Evolutionary conservation across 129 eudicot species (phyloP).

Genomic region (Gnaphalium uliginosum): DNA sequence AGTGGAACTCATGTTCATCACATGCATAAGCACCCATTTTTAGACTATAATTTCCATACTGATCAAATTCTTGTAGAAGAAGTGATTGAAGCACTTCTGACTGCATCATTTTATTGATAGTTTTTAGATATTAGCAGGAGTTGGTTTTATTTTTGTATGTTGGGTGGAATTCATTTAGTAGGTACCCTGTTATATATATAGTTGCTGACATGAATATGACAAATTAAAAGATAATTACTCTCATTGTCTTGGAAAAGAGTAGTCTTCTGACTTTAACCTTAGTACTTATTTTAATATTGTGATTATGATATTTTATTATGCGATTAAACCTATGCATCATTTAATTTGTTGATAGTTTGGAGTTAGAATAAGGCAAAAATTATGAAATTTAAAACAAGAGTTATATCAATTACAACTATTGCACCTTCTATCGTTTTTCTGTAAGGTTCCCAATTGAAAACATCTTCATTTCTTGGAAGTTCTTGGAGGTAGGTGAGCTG

Average conservation of each 20-base stretch:
- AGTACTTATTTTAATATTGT: too few species aligned
- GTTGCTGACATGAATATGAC: neutral
- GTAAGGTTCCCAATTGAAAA: constrained; percentile 35
- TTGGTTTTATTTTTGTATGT: neutral
- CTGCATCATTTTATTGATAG: neutral
- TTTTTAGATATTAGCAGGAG: neutral
- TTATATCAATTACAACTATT: constrained; percentile 24
- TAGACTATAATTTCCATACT: neutral
- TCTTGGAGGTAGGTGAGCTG: constrained; percentile 27
- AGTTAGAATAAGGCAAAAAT: constrained; percentile 33
- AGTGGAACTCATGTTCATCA: neutral
- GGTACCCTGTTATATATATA: neutral
- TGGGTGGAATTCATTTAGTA: neutral
- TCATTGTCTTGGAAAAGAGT: neutral
- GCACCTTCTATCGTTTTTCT: neutral
- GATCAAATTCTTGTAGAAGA: neutral
- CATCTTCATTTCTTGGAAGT: constrained; percentile 42
- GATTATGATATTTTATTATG: neutral
- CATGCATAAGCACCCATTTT: neutral
- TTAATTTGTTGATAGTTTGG: neutral
- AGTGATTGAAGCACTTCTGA: neutral
- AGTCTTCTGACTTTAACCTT: too few species aligned
- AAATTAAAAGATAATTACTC: neutral
- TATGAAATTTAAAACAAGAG: constrained; percentile 20
- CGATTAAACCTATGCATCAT: neutral